Evolutionary conservation across 1,139 yeast genomes (phyloP), one percentile per base, ranked within the genome.

Genomic region (Meyerozyma athensensis): DNA sequence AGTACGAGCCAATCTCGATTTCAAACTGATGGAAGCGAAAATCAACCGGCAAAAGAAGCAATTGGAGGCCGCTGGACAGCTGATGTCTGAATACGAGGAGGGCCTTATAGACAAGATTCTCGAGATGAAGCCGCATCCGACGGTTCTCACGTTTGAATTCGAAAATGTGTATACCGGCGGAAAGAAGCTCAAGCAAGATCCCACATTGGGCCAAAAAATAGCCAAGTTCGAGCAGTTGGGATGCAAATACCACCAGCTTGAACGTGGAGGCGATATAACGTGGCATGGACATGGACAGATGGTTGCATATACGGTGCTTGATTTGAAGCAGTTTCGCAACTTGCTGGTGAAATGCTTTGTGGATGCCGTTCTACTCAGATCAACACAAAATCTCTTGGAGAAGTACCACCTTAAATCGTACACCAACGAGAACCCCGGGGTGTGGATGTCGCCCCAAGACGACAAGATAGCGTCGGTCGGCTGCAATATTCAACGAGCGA

Each of bases 231-330:
- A 73, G 36, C 41, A 41, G 12, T 26, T 63, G 34, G 74, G 72
- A 8, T 62, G 72, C 41, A 47, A 53, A 24, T 86, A 79, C 52
- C 74, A 81, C 19, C 95, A 86, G 51, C 74, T 94, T 0, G 81
- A 79, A 43, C 69, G 99, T 43, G 99, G 99, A n/a, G 99, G 99
- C 0, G 95, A 92, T 56, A 79, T 92, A 1, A 92, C 98, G 0
- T 94, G 87, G 72, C 99, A 94, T 62, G 97, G 97, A 0, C 82
- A 90, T 2, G 98, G 98, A 0, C 99, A 94, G 59, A 59, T 89
- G 33, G 96, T 90, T 4, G 80, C 87, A 3, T 94, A 90, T 53
- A 81, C 94, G 13, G 72, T 94, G 3, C 43, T 94, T 33, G 97
- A 92, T 56, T 65, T 92, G 39, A 71, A 74, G 44, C 70, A 75